These are phyloP conservation scores for Colletotrichum acutatum DNA, from an alignment of 2,329 filamentous ascomycete species.

Conservation along the genomic window DNA sequence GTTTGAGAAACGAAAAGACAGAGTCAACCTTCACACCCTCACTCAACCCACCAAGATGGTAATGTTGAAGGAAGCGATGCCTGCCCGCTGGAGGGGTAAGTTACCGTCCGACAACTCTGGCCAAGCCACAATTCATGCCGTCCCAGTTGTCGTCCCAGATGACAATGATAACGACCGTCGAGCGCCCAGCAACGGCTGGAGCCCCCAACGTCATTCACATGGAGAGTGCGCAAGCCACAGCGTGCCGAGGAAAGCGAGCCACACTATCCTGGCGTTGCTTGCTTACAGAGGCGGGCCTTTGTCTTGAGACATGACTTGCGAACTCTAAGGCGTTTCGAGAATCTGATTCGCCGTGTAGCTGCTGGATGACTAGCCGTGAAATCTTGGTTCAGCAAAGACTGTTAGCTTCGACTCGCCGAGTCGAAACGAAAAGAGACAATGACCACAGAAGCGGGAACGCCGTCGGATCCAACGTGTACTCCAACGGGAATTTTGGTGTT, in stretches of 20 bases:
- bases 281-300: conserved; percentile 7
- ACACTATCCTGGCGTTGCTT: conserved; percentile 18
- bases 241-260: conserved; percentile 13
- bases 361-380: not conserved
- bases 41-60: too few species aligned
- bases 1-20: not conserved
- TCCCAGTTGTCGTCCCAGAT: not conserved
- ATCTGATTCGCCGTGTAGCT: not conserved
- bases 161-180: too few species aligned
- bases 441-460: not conserved
- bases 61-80: not conserved
- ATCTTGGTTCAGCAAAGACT: not conserved
- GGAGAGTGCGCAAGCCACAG: conserved; percentile 6
- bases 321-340: conserved; percentile 3
- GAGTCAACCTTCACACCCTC: not conserved
- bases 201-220: conserved; percentile 13
- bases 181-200: not conserved
- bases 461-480: not conserved
- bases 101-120: conserved; percentile 2
- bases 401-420: not conserved
- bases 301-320: conserved; percentile 23
- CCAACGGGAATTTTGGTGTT: not conserved
- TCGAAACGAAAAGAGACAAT: not conserved
- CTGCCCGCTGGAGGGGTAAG: not conserved
- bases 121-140: conserved; percentile 11